phyloP scores from a whole-genome alignment of 1,139 yeast species.

The Kodamaea arcana region DNA sequence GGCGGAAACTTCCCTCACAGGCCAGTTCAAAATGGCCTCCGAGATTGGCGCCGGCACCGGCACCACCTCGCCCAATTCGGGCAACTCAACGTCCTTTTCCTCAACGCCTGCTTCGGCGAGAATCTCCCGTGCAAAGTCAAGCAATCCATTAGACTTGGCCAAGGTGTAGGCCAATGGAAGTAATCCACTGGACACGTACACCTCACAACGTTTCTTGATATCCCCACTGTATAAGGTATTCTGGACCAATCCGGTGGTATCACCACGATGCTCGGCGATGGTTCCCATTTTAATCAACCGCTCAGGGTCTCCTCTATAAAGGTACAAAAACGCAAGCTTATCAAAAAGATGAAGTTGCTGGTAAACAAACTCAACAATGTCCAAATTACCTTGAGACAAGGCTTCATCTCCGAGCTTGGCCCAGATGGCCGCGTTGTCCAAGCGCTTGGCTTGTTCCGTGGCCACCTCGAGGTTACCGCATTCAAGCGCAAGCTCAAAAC shows the following conservation, averaged over 20 bases:
- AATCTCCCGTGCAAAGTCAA: slow-evolving; percentile 67
- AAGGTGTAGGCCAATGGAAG: slow-evolving; percentile 88
- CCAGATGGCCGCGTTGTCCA: slow-evolving; percentile 73
- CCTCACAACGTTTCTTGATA: slow-evolving; percentile 68
- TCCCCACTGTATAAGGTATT: slow-evolving; percentile 78
- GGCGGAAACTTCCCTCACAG: slow-evolving; percentile 65
- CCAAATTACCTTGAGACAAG: slow-evolving; percentile 80
- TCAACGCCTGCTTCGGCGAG: slow-evolving; percentile 65
- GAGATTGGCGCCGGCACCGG: slow-evolving; percentile 45
- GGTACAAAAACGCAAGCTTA: slow-evolving; percentile 82
- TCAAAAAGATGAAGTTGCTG: slow-evolving; percentile 87
- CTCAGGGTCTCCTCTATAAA: slow-evolving; percentile 73
- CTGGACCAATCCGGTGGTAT: slow-evolving; percentile 74
- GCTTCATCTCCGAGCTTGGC: slow-evolving; percentile 83
- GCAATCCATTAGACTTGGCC: slow-evolving; percentile 83
- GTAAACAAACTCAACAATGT: slow-evolving; percentile 79
- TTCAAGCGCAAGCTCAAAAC: slow-evolving; percentile 93
- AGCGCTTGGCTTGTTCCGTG: slow-evolving; percentile 77
- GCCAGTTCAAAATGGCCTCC: slow-evolving; percentile 67
- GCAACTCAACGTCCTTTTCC: slow-evolving; percentile 64
- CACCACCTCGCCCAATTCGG: slow-evolving; percentile 45
- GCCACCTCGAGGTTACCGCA: slow-evolving; percentile 88
- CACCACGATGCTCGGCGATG: slow-evolving; percentile 88
- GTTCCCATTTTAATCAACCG: slow-evolving; percentile 80
- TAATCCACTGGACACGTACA: slow-evolving; percentile 75